These are phyloP conservation scores for Aspergillus homomorphus DNA, from an alignment of 495 filamentous ascomycete genomes.

Conservation along the genomic window DNA sequence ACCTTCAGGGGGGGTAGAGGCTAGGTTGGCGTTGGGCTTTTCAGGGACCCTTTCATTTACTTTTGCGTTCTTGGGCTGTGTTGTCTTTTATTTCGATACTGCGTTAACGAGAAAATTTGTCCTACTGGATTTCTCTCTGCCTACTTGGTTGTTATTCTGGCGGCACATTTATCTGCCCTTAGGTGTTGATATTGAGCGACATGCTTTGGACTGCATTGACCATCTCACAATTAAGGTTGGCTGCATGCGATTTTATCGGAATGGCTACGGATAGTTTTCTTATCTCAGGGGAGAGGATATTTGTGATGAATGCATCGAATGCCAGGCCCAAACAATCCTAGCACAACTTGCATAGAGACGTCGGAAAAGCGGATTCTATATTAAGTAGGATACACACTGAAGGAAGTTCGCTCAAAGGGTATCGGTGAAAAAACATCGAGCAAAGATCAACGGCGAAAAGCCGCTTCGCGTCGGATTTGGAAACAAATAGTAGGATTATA, in stretches of 20 bases:
- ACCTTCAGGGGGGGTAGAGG: too few relatives aligned
- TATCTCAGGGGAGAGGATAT: background rate
- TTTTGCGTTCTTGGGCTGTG: background rate
- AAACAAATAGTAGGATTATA: conserved; percentile 1
- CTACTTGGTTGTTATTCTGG: too few relatives aligned
- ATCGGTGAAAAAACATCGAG: conserved; percentile 18
- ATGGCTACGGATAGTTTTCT: too few relatives aligned
- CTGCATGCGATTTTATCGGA: too few relatives aligned
- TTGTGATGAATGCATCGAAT: background rate
- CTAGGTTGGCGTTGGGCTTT: too few relatives aligned
- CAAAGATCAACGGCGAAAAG: conserved; percentile 10
- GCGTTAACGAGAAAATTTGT: too few relatives aligned
- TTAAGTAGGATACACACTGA: background rate
- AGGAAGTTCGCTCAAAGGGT: conserved; percentile 21
- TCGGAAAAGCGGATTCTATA: conserved; percentile 1
- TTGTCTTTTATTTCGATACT: too few relatives aligned
- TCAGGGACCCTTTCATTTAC: background rate
- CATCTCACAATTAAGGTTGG: too few relatives aligned
- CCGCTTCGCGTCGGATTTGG: background rate
- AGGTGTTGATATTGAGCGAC: too few relatives aligned
- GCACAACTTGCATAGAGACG: background rate
- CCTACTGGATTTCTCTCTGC: too few relatives aligned
- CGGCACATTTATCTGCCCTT: too few relatives aligned
- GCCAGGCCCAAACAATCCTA: background rate
- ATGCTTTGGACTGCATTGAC: too few relatives aligned